Base-by-base conservation (phyloP, 2,329 filamentous ascomycete species). In the Exophiala sp. region DNA sequence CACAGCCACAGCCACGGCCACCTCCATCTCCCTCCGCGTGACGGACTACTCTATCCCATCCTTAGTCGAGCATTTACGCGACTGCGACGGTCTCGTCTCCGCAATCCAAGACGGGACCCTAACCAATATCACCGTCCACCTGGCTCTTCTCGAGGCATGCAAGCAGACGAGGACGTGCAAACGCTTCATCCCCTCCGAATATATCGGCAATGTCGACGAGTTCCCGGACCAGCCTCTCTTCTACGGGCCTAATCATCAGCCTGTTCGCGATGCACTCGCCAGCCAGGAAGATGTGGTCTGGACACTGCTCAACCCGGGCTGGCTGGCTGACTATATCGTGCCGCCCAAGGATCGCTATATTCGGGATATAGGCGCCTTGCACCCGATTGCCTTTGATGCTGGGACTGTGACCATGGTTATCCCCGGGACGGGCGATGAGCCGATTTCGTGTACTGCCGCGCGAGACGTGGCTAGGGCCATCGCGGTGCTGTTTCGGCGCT, bases 151-250 rank as follows among this genome's bases (percentile, higher is more conserved):
- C 4, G 40, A 43, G 14, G 46, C 46, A 5, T 48, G 46, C 19
- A 21, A 23, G n/a, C n/a, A n/a, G 18, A n/a, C 22, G 2, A 5
- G 13, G 39, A 11, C 34, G n/a, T 52, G 45, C 32, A 49, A 43
- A 23, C 23, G 29, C 37, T 52, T 52, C 23, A 52, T 52, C 19
- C 50, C 50, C 8, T 52, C 50, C 10, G 50, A 49, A 18, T 51
- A 16, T 27, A 38, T 21, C 11, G 18, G 18, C 32, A 34, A 51
- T 18, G 24, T 51, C 11, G 35, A 47, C 30, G 32, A 47, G n/a
- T 47, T 27, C 14, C 48, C 48, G n/a, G 43, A 47, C 13, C 48
- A 47, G 27, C 48, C 48, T n/a, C 40, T 38, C 19, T 47, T 24
- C 32, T 8, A 7, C 1, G 2, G 13, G 8, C 18, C 41, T 2